phyloP scores from a whole-genome alignment of 129 eudicot genomes.

The Arctium lappa region DNA sequence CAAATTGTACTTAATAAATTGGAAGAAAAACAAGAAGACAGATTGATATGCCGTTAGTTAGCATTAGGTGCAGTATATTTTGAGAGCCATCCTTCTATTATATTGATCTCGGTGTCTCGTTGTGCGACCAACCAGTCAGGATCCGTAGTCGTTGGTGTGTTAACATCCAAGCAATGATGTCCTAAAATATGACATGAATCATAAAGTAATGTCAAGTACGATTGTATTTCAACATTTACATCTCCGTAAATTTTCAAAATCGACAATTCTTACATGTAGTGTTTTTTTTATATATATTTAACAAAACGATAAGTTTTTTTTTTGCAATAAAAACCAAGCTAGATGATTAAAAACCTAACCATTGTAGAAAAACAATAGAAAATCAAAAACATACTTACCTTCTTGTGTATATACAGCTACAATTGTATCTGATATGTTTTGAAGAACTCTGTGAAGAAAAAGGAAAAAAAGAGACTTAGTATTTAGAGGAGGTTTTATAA shows the following conservation, averaged over 20 bases:
- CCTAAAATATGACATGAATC: neutral
- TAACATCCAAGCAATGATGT: slow-evolving; percentile 20
- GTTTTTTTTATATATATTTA: too few species aligned
- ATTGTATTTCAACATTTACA: too few species aligned
- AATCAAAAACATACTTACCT: neutral
- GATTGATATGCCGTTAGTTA: neutral
- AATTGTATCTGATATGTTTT: slow-evolving; percentile 30
- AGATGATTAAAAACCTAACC: neutral
- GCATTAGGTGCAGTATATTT: neutral
- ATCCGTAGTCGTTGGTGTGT: slow-evolving; percentile 12
- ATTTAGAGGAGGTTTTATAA: neutral
- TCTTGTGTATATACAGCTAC: slow-evolving; percentile 21
- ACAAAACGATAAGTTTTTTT: too few species aligned
- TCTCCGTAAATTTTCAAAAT: too few species aligned
- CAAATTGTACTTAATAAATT: neutral
- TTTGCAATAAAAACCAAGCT: too few species aligned
- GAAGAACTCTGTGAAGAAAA: slow-evolving; percentile 13
- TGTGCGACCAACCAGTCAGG: slow-evolving; percentile 27
- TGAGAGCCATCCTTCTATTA: slow-evolving; percentile 29
- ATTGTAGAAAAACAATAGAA: neutral
- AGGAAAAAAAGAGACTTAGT: neutral
- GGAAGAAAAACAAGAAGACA: neutral
- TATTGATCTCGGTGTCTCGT: slow-evolving; percentile 8
- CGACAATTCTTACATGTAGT: too few species aligned
- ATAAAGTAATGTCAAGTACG: neutral